Base-by-base conservation (phyloP, 305 asterid genomes). In the Andrographis paniculata region DNA sequence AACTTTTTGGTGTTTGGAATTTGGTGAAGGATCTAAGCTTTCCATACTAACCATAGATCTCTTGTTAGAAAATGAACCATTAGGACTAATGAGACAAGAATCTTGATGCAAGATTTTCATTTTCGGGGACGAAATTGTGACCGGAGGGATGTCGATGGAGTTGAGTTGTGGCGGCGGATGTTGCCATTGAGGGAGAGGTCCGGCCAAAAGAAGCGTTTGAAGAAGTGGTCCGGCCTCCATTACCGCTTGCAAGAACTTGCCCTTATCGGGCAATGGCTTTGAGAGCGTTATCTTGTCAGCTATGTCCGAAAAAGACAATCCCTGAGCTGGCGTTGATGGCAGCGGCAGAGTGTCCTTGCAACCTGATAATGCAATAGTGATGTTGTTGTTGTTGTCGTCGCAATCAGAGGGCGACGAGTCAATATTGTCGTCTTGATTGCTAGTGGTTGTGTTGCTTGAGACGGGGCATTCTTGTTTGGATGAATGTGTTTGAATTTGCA, bases 101-200 rank as follows among this genome's bases (percentile, higher is more conserved):
- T 68, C 70, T 45, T 54, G 73, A 16, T 20, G 56, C 60, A 60
- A 56, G 47, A 55, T 33, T 23, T 49, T 41, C 51, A 72, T 12
- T n/a, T 42, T 42, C 0, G 80, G 71, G 2, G 95, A 72, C 10
- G 75, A 62, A 45, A 84, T 68, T 14, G 93, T 70, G 62, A 89
- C 98, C 15, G 86, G 94, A 17, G 98, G 98, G 37, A 89, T 89
- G 66, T 89, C 98, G 1, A 67, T 50, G 35, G 98, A 69, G 75
- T 68, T 89, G 40, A 89, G 94, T 30, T 83, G 86, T 4, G 98
- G 98, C 0, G 98, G 98, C 16, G 96, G 98, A 47, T 82, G 94
- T 57, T 80, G 96, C 96, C 98, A 89, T 60, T 76, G 92, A 21
- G 98, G 98, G 1, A 89, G 93, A n/a, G 98, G 98, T 5, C 96